These are phyloP conservation scores for Suillus hirtellus DNA, from an alignment of 768 basidiomycete genomes.

Conservation along the genomic window DNA sequence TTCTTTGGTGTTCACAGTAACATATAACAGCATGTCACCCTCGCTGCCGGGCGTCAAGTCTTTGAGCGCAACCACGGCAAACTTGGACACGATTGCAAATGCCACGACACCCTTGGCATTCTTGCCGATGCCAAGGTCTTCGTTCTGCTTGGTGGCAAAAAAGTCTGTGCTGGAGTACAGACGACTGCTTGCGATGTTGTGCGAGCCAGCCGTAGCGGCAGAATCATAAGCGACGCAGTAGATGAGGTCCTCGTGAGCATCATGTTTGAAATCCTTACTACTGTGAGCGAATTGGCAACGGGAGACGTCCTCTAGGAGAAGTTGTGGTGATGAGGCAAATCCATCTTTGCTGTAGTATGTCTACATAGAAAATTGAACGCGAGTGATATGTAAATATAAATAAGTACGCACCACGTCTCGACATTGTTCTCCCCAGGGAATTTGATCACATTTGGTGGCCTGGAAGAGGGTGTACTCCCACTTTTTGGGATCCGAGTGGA, in stretches of 20 bases:
- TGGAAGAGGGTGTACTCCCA: slow-evolving; percentile 79
- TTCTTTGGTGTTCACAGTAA: slow-evolving; percentile 75
- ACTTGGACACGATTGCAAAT: slow-evolving; percentile 91
- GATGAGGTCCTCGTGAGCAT: slow-evolving; percentile 72
- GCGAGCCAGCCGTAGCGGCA: slow-evolving; percentile 40
- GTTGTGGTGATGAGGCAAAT: slow-evolving; percentile 60
- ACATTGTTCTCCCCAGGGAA: slow-evolving; percentile 59
- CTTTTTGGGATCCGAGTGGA: slow-evolving; percentile 78
- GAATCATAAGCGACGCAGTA: slow-evolving; percentile 90
- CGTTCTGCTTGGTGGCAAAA: slow-evolving; percentile 64
- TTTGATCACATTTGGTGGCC: slow-evolving; percentile 60
- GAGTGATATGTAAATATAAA: slow-evolving; percentile 1
- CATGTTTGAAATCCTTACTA: slow-evolving; percentile 77
- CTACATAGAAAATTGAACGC: slow-evolving; percentile 38
- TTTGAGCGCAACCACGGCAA: slow-evolving; percentile 86
- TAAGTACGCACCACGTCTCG: slow-evolving; percentile 61
- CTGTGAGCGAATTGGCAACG: slow-evolving; percentile 91
- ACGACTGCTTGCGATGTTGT: slow-evolving; percentile 56
- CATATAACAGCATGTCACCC: slow-evolving; percentile 84
- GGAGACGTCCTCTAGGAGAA: slow-evolving; percentile 69
- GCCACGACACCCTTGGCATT: slow-evolving; percentile 89
- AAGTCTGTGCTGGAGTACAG: slow-evolving; percentile 87
- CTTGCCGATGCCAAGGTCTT: slow-evolving; percentile 85
- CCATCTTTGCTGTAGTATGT: slow-evolving; percentile 89
- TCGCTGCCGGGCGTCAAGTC: slow-evolving; percentile 54